These are phyloP conservation scores for Termitomyces titanicus DNA, from an alignment of 768 basidiomycete species.

Conservation along the genomic window DNA sequence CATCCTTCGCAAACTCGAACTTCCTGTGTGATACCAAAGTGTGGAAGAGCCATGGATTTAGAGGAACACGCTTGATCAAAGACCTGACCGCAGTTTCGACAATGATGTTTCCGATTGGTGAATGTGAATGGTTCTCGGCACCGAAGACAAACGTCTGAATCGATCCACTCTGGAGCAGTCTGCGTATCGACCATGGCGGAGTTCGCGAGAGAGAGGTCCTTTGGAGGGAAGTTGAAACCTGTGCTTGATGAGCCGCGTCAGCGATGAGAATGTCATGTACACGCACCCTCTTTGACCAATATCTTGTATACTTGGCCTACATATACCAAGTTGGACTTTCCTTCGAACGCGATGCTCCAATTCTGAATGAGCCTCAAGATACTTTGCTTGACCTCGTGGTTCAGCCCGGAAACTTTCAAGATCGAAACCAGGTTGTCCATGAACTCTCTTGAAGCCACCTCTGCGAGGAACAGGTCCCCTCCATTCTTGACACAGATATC, in stretches of 20 bases:
- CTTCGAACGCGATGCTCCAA: slow-evolving; percentile 90
- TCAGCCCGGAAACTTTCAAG: slow-evolving; percentile 72
- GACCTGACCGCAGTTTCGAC: slow-evolving; percentile 95
- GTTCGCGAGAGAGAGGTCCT: slow-evolving; percentile 62
- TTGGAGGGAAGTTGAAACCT: slow-evolving; percentile 87
- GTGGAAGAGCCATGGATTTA: slow-evolving; percentile 79
- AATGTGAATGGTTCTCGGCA: slow-evolving; percentile 90
- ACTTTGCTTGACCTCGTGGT: slow-evolving; percentile 78
- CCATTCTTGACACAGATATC: slow-evolving; percentile 97
- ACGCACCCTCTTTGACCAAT: slow-evolving; percentile 69
- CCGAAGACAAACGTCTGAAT: slow-evolving; percentile 90
- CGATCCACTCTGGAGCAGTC: slow-evolving; percentile 95
- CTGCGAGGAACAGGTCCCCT: slow-evolving; percentile 84
- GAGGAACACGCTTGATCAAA: slow-evolving; percentile 94
- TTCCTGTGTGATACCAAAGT: slow-evolving; percentile 88
- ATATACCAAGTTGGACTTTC: slow-evolving; percentile 70
- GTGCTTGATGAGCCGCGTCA: slow-evolving; percentile 6
- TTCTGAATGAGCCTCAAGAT: slow-evolving; percentile 84
- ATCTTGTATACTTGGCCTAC: slow-evolving; percentile 78
- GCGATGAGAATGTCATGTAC: background rate
- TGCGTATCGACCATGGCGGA: slow-evolving; percentile 89
- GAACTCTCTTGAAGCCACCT: slow-evolving; percentile 86
- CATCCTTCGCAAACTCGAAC: slow-evolving; percentile 95
- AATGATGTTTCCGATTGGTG: slow-evolving; percentile 97
- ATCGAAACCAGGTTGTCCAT: slow-evolving; percentile 92